These are phyloP conservation scores for Flagelloscypha sp. DNA, from an alignment of 768 basidiomycete genomes.

Conservation along the genomic window DNA sequence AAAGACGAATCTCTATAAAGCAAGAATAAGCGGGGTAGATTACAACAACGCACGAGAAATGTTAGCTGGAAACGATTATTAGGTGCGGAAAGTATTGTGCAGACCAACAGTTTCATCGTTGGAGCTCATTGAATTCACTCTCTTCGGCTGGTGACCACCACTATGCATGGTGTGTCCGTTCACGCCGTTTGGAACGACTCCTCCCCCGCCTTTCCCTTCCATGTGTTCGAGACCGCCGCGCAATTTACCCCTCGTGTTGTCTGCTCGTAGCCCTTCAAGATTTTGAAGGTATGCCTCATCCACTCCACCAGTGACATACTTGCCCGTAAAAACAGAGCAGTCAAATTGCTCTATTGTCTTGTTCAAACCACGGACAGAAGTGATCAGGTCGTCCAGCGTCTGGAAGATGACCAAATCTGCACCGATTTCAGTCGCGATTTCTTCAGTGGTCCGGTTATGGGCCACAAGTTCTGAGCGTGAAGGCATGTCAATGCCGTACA, in stretches of 20 bases:
- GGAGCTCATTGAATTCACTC: conserved; percentile 49
- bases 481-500: conserved; percentile 99
- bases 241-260: conserved; percentile 63
- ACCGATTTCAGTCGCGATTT: conserved; percentile 76
- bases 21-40: no score
- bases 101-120: conserved; percentile 73
- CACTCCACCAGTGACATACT: conserved; percentile 93
- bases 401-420: conserved; percentile 97
- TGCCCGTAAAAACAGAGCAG: conserved; percentile 96
- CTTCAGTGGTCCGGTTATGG: conserved; percentile 57
- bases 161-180: conserved; percentile 9
- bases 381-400: conserved; percentile 77
- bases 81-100: conserved; percentile 47
- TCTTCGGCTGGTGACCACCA: conserved; percentile 29
- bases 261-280: conserved; percentile 72
- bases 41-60: neutral
- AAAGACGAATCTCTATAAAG: no score
- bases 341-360: conserved; percentile 72
- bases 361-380: conserved; percentile 82
- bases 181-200: conserved; percentile 13
- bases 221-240: conserved; percentile 22
- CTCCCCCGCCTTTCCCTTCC: conserved; percentile 29
- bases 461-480: conserved; percentile 91
- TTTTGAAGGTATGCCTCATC: conserved; percentile 71
- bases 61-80: conserved; percentile 2